These are phyloP conservation scores for Zygosaccharomyces pseudobailii DNA, from an alignment of 1,139 yeast genomes.

Conservation along the genomic window DNA sequence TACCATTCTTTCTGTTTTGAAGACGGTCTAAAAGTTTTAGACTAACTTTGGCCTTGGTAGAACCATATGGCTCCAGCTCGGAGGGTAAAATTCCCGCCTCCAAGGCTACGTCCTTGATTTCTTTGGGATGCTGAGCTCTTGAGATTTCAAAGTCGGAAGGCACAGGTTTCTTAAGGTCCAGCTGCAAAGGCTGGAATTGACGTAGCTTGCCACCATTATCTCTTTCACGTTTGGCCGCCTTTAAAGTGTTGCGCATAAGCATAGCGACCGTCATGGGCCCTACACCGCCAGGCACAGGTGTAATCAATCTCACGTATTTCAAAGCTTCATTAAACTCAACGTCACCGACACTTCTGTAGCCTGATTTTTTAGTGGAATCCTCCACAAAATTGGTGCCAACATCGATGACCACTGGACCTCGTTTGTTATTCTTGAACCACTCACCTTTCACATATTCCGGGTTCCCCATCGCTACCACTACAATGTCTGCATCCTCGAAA, in stretches of 20 bases:
- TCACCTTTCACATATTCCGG: constrained; percentile 81
- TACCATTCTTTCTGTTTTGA: constrained; percentile 66
- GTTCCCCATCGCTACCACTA: constrained; percentile 87
- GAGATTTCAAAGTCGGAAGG: constrained; percentile 95
- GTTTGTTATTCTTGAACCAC: constrained; percentile 59
- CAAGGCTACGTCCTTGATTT: constrained; percentile 70
- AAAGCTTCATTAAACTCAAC: constrained; percentile 73
- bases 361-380: constrained; percentile 73
- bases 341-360: constrained; percentile 88
- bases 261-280: constrained; percentile 99
- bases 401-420: constrained; percentile 83
- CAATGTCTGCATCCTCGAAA: constrained; percentile 76
- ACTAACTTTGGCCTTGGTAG: constrained; percentile 87
- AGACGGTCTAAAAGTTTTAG: constrained; percentile 71
- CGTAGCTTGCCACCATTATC: constrained; percentile 28
- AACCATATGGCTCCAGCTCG: constrained; percentile 89
- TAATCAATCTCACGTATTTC: constrained; percentile 65
- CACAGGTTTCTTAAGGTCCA: constrained; percentile 69
- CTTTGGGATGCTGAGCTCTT: constrained; percentile 82
- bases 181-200: constrained; percentile 48
- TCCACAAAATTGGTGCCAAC: constrained; percentile 92
- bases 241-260: constrained; percentile 80
- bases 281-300: constrained; percentile 99
- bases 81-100: constrained; percentile 79
- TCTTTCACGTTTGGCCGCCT: constrained; percentile 61